These are phyloP conservation scores for Debaryomyces coudertii DNA, from an alignment of 1,139 yeast genomes.

Conservation along the genomic window DNA sequence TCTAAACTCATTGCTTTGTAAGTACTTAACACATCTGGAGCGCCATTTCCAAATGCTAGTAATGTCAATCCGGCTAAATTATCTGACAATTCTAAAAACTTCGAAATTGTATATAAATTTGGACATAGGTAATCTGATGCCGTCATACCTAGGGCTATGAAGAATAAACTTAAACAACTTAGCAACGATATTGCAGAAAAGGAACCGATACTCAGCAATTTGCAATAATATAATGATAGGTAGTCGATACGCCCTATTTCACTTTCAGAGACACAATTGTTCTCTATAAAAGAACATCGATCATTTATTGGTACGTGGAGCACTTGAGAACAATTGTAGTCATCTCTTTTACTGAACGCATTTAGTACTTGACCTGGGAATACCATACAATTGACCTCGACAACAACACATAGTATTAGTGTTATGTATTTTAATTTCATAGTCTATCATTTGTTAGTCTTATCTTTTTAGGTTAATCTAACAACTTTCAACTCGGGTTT, in stretches of 20 bases:
- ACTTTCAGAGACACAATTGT: slow-evolving; percentile 37
- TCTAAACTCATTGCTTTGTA: slow-evolving; percentile 74
- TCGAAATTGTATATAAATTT: slow-evolving; percentile 65
- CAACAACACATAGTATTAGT: slow-evolving; percentile 1
- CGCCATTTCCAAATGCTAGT: slow-evolving; percentile 88
- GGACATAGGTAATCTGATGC: slow-evolving; percentile 81
- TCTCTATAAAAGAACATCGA: slow-evolving; percentile 48
- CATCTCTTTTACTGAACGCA: neutral
- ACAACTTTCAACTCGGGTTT: neutral
- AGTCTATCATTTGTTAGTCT: neutral
- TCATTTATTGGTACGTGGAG: slow-evolving; percentile 26
- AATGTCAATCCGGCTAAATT: slow-evolving; percentile 85
- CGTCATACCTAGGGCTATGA: slow-evolving; percentile 67
- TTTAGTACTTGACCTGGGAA: neutral
- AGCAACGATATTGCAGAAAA: slow-evolving; percentile 23
- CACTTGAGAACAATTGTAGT: slow-evolving; percentile 10
- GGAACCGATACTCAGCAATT: slow-evolving; percentile 10
- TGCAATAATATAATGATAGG: slow-evolving; percentile 45
- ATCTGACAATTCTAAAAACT: slow-evolving; percentile 65
- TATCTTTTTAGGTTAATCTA: neutral
- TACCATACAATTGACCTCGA: neutral
- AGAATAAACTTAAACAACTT: slow-evolving; percentile 41
- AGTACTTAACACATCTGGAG: slow-evolving; percentile 88
- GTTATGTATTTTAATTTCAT: slow-evolving; percentile 2
- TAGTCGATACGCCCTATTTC: slow-evolving; percentile 47